These are phyloP conservation scores for Paramecium caudatum DNA, from an alignment of 73 alveolate genomes.

Conservation along the genomic window DNA sequence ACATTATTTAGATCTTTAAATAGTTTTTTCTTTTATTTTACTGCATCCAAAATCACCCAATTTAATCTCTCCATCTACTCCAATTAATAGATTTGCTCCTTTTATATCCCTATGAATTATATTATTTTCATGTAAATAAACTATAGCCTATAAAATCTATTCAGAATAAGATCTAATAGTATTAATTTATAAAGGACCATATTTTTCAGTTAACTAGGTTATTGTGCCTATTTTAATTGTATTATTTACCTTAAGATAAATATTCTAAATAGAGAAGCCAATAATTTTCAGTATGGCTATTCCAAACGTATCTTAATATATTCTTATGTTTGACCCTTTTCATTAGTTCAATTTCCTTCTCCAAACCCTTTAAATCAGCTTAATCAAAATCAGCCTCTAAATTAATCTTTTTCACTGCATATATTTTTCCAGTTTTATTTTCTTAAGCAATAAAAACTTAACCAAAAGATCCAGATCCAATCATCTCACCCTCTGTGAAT, in stretches of 20 bases:
- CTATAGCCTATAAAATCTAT: slow-evolving; percentile 86
- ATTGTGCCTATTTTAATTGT: slow-evolving; percentile 35
- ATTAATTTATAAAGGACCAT: slow-evolving; percentile 59
- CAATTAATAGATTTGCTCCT: slow-evolving; percentile 92
- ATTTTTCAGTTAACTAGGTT: slow-evolving; percentile 66
- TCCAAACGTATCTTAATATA: slow-evolving; percentile 49
- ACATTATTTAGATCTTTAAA: slow-evolving; percentile 61
- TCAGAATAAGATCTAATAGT: slow-evolving; percentile 66
- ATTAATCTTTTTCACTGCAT: slow-evolving; percentile 73
- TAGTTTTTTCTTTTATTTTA: slow-evolving; percentile 65
- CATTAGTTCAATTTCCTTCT: slow-evolving; percentile 68
- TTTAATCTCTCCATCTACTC: slow-evolving; percentile 87
- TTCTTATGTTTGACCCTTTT: slow-evolving; percentile 58
- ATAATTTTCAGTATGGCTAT: slow-evolving; percentile 21
- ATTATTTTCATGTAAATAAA: slow-evolving; percentile 82
- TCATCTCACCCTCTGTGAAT: slow-evolving; percentile 70
- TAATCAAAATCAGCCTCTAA: slow-evolving; percentile 43
- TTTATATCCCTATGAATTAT: slow-evolving; percentile 95
- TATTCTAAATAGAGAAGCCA: slow-evolving; percentile 69
- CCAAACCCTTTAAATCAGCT: slow-evolving; percentile 39
- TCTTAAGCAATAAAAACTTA: slow-evolving; percentile 67
- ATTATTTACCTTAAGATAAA: slow-evolving; percentile 32
- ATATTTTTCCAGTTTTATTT: slow-evolving; percentile 72
- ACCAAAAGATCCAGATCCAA: slow-evolving; percentile 74
- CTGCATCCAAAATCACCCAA: slow-evolving; percentile 95